Evolutionary conservation across 2,329 filamentous ascomycete species (phyloP).

Genomic region (Plectosphaerella cucumerina): DNA sequence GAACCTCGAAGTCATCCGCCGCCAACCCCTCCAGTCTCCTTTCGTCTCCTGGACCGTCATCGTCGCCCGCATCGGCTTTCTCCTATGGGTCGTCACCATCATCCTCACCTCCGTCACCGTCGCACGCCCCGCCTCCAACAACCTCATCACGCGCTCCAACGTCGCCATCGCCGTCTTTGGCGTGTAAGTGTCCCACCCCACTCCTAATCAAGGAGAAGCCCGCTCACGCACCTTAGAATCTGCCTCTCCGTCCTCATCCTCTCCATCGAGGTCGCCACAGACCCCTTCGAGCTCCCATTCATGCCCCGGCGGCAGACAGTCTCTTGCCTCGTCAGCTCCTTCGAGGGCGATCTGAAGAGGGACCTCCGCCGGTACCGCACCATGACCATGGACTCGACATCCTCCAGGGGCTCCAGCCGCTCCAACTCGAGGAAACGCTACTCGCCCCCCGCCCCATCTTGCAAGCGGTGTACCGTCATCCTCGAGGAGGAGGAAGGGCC

Average conservation of each 20-base stretch:
- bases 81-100: constrained; percentile 21
- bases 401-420: not conserved
- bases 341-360: constrained; percentile 9
- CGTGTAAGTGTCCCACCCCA: constrained; percentile 12
- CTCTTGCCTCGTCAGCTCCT: constrained; percentile 6
- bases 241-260: constrained; percentile 12
- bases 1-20: constrained; percentile 15
- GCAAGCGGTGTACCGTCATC: not conserved
- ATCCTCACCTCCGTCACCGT: constrained; percentile 19
- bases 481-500: constrained; percentile 6
- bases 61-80: constrained; percentile 18
- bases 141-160: constrained; percentile 14
- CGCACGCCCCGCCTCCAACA: constrained; percentile 15
- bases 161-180: constrained; percentile 20
- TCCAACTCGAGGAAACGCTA: constrained; percentile 1
- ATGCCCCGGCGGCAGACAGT: constrained; percentile 8
- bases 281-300: constrained; percentile 17
- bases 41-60: constrained; percentile 25
- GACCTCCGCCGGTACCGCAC: not conserved
- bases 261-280: constrained; percentile 14
- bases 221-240: constrained; percentile 5
- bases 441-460: not conserved
- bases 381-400: constrained; percentile 3
- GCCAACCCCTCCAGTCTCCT: constrained; percentile 19
- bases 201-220: no score